These are phyloP conservation scores for Talaromyces sp. DNA, from an alignment of 2,329 filamentous ascomycete species.

Conservation along the genomic window DNA sequence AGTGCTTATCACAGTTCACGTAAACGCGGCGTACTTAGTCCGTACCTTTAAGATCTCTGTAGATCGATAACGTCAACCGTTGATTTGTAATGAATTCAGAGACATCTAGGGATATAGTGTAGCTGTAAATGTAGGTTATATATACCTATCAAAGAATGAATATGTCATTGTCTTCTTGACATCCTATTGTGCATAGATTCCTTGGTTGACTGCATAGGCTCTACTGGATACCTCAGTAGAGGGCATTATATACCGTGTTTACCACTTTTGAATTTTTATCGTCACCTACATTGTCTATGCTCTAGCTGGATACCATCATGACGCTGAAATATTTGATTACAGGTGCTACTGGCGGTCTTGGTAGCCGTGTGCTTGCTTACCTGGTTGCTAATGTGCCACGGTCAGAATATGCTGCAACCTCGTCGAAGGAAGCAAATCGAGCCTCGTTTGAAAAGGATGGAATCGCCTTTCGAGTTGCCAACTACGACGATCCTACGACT, in stretches of 20 bases:
- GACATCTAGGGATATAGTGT: background rate
- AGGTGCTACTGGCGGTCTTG: conserved; percentile 38
- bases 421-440: conserved; percentile 44
- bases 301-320: conserved; percentile 19
- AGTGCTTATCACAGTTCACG: background rate
- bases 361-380: conserved; percentile 32
- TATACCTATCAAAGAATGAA: background rate
- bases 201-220: background rate
- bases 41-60: background rate
- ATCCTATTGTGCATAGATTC: background rate
- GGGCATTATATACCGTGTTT: background rate
- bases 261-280: background rate
- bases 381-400: conserved; percentile 35
- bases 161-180: background rate
- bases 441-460: conserved; percentile 40
- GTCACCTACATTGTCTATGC: background rate
- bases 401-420: conserved; percentile 49
- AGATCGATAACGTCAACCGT: background rate
- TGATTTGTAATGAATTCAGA: background rate
- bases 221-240: background rate
- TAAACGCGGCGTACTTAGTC: background rate
- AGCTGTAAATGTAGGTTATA: background rate
- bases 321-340: conserved; percentile 38
- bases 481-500: conserved; percentile 49
- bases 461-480: conserved; percentile 50